These are phyloP conservation scores for Bretziella fagacearum DNA, from an alignment of 2,329 filamentous ascomycete species.

Conservation along the genomic window DNA sequence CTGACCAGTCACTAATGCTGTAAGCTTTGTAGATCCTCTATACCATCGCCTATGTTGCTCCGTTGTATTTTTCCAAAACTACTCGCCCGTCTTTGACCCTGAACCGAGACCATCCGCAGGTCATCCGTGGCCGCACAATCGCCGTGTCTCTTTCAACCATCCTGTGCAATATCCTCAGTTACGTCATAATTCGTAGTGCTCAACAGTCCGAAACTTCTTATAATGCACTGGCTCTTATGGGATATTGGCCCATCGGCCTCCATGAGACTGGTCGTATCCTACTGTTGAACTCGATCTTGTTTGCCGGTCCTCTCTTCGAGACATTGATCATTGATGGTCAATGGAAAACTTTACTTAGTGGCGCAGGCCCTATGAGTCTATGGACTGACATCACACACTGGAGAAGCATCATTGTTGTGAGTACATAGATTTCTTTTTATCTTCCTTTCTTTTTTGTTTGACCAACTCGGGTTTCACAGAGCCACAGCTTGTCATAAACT, in stretches of 20 bases:
- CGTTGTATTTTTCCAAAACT: constrained; percentile 67
- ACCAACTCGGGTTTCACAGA: background rate
- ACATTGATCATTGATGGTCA: constrained; percentile 52
- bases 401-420: constrained; percentile 72
- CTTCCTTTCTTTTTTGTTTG: background rate
- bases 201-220: background rate
- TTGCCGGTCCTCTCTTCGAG: constrained; percentile 72
- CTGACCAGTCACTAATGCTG: too few relatives aligned
- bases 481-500: background rate
- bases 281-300: constrained; percentile 61
- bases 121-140: constrained; percentile 72
- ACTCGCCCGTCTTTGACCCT: constrained; percentile 66
- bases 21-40: constrained; percentile 44
- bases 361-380: constrained; percentile 38
- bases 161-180: constrained; percentile 43
- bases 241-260: constrained; percentile 61
- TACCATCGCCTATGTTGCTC: constrained; percentile 76
- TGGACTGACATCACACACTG: constrained; percentile 64
- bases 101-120: constrained; percentile 72
- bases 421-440: constrained; percentile 23
- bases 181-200: constrained; percentile 37
- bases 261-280: constrained; percentile 46
- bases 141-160: constrained; percentile 63
- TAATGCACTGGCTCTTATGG: constrained; percentile 37
- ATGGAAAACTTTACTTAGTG: constrained; percentile 47